phyloP scores from a whole-genome alignment of 805 yeast species.

The Myxozyma sirexii region DNA sequence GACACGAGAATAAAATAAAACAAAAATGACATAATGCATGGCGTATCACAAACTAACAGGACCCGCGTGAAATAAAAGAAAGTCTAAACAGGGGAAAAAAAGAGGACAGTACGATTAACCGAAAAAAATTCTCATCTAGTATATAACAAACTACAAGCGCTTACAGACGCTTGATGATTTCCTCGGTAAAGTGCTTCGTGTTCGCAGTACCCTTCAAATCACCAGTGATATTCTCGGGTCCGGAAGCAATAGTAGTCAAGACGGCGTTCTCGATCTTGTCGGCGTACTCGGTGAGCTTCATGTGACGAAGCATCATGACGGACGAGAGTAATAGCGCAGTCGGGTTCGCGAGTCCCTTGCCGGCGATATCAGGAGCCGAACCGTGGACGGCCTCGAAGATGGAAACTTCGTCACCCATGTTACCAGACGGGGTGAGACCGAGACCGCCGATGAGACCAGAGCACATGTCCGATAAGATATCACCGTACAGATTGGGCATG shows the following conservation, averaged over 20 bases:
- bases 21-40: background rate
- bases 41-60: too few relatives aligned
- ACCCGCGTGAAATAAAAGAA: too few relatives aligned
- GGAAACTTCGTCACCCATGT: constrained; percentile 97
- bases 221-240: constrained; percentile 93
- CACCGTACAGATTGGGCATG: constrained; percentile 99
- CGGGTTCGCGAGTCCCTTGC: constrained; percentile 98
- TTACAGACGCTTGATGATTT: constrained; percentile 60
- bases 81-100: too few relatives aligned
- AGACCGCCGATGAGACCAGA: constrained; percentile 98
- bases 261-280: constrained; percentile 87
- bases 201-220: constrained; percentile 92
- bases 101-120: too few relatives aligned
- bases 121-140: too few relatives aligned
- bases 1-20: background rate
- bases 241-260: constrained; percentile 84
- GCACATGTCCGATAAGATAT: constrained; percentile 95
- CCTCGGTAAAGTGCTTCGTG: constrained; percentile 86
- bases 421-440: constrained; percentile 98
- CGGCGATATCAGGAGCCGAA: constrained; percentile 99
- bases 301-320: constrained; percentile 99
- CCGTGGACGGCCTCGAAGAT: constrained; percentile 99
- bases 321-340: constrained; percentile 95
- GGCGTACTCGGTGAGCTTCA: constrained; percentile 84
- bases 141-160: background rate